Evolutionary conservation across 1,284 basidiomycete species (phyloP), one percentile per base, ranked within the genome.

Genomic region (Clitocybe nebularis): DNA sequence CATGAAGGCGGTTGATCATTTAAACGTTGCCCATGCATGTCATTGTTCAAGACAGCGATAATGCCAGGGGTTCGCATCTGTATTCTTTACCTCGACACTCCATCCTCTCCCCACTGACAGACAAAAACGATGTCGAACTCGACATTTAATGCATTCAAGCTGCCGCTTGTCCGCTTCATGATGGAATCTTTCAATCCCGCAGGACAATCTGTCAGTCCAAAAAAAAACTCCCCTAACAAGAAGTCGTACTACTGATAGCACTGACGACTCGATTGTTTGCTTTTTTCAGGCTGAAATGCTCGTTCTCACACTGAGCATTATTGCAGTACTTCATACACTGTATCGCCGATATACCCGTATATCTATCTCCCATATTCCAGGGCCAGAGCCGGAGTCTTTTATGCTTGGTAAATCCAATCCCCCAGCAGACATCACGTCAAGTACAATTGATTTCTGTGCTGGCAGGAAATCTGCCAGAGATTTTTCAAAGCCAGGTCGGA

Each of bases 401-500:
- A 23, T 62, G 8, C 61, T 71, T 16, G 71, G 71, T 67, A 46
- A 38, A 22, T 3, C 10, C 29, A 17, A 14, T 26, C 21, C 8
- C 34, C 5, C 21, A 3, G n/a, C n/a, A n/a, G n/a, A n/a, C n/a
- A n/a, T n/a, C 20, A 3, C 21, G 8, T 20, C 21, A 13, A 5
- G 7, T 36, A 25, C 13, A 17, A 16, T 17, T 44, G 3, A 36
- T n/a, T 28, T 16, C 16, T 3, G 2, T n/a, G 1, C 14, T 43
- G 43, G 1, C 52, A 77, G 76, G 77, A 2, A 73, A 75, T 45
- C 58, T 78, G 11, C 64, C 64, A 17, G 70, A 78, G 50, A 57
- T 75, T 21, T 71, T 73, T 50, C 72, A 74, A 45, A 70, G 68
- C 44, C 68, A 74, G 51, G 74, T 66, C 6, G 75, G 68, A 2